Percentiles rank a stretch among this genome's conserved stretches.
These are phyloP conservation scores for Didymella keratinophila DNA, from an alignment of 2,329 filamentous ascomycete genomes.

Conservation along the genomic window DNA sequence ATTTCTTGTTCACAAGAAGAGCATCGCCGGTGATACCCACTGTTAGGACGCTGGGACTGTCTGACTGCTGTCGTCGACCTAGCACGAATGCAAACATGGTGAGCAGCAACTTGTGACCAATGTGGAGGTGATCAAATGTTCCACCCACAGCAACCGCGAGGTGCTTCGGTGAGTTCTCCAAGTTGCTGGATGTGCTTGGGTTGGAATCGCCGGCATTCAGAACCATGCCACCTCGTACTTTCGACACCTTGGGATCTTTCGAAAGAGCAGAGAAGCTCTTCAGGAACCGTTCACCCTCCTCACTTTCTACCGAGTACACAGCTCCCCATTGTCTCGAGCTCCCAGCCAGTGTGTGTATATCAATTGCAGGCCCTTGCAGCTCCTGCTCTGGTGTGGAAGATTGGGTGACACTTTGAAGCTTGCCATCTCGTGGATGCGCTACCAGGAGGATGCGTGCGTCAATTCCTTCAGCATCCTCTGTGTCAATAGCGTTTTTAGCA, in stretches of 20 bases:
- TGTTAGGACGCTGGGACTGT: conserved; percentile 65
- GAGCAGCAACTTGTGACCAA: conserved; percentile 93
- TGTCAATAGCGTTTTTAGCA: conserved; percentile 67
- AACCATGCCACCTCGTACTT: conserved; percentile 48
- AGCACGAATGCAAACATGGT: conserved; percentile 83
- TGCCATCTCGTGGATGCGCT: conserved; percentile 61
- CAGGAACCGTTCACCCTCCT: conserved; percentile 68
- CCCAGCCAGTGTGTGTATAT: conserved; percentile 57
- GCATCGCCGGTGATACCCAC: conserved; percentile 90
- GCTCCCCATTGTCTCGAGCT: conserved; percentile 66
- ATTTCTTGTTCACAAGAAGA: conserved; percentile 88
- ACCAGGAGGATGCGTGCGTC: conserved; percentile 79
- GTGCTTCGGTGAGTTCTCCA: conserved; percentile 52
- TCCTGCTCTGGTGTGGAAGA: conserved; percentile 42
- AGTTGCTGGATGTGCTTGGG: conserved; percentile 19
- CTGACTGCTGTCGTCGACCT: conserved; percentile 47
- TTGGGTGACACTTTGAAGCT: conserved; percentile 30
- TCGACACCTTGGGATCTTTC: conserved; percentile 40
- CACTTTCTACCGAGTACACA: conserved; percentile 72
- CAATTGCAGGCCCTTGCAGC: conserved; percentile 59
- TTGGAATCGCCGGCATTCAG: conserved; percentile 5
- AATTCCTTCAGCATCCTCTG: conserved; percentile 73
- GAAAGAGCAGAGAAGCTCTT: conserved; percentile 52
- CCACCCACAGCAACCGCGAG: conserved; percentile 81
- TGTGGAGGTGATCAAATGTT: conserved; percentile 95